phyloP scores from a whole-genome alignment of 176 grass and related monocot genomes.

The Bonia amplexicaulis region DNA sequence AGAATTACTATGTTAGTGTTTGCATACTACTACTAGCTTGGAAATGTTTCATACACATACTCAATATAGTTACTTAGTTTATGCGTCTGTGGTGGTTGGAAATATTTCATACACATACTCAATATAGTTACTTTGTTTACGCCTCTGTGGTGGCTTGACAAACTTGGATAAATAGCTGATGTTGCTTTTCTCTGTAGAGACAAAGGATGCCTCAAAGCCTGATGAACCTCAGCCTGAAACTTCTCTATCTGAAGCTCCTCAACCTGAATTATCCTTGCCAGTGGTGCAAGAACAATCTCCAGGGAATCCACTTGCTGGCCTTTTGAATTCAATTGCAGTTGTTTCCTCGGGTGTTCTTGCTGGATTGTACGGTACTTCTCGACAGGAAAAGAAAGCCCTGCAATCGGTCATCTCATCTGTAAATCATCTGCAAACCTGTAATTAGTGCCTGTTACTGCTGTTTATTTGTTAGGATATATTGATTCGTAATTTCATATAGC shows the following conservation, averaged over 20 bases:
- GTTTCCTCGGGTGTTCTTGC: slow-evolving; percentile 73
- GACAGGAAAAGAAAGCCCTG: slow-evolving; percentile 69
- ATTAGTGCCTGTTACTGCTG: slow-evolving; percentile 15
- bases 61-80: background rate
- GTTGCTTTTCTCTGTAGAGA: slow-evolving; percentile 37
- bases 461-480: slow-evolving; percentile 12
- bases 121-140: background rate
- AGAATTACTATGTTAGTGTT: background rate
- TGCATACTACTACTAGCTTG: background rate
- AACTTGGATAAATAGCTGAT: slow-evolving; percentile 14
- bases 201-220: slow-evolving; percentile 11
- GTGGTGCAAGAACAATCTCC: slow-evolving; percentile 43
- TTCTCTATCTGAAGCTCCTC: slow-evolving; percentile 18
- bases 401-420: slow-evolving; percentile 77
- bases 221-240: slow-evolving; percentile 21
- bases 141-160: background rate
- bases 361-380: slow-evolving; percentile 78
- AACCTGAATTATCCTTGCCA: slow-evolving; percentile 19
- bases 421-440: slow-evolving; percentile 55
- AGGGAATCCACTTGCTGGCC: slow-evolving; percentile 49
- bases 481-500: slow-evolving; percentile 1
- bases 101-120: background rate
- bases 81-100: background rate
- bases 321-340: slow-evolving; percentile 64
- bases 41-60: background rate